A percentile compares a stretch with the other conserved stretches of the same genome.
These are phyloP conservation scores for Hyphopichia wangnamkhiaoensis DNA, from an alignment of 1,139 yeast species.

Conservation along the genomic window DNA sequence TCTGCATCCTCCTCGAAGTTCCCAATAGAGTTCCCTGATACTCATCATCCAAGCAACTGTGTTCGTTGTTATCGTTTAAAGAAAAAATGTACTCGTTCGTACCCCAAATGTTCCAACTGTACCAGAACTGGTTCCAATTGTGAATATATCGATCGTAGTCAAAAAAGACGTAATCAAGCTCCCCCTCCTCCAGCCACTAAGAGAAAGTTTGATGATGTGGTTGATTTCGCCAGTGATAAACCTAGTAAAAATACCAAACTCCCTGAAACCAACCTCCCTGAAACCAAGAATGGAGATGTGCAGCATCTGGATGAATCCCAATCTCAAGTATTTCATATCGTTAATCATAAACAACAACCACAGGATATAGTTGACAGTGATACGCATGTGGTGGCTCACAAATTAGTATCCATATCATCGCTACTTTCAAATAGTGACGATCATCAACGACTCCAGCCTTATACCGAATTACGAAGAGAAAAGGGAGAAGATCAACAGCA, in stretches of 20 bases:
- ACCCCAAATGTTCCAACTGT: slow-evolving; percentile 42
- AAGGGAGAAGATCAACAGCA: background rate
- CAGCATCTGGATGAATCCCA: background rate
- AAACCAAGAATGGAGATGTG: slow-evolving; percentile 1
- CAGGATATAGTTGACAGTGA: slow-evolving; percentile 3
- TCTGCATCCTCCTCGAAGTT: background rate
- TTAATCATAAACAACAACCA: slow-evolving; percentile 3
- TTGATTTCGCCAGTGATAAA: background rate
- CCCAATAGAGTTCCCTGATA: slow-evolving; percentile 21
- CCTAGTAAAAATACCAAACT: too few species aligned
- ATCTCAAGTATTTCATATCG: slow-evolving; percentile 8
- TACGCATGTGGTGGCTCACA: slow-evolving; percentile 12
- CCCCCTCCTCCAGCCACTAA: too few species aligned
- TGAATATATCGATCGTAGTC: slow-evolving; percentile 35
- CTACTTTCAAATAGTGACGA: slow-evolving; percentile 12
- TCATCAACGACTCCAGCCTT: too few species aligned
- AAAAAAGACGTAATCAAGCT: slow-evolving; percentile 29
- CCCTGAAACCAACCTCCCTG: too few species aligned
- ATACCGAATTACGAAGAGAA: background rate
- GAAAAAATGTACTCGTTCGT: slow-evolving; percentile 42
- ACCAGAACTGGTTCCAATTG: slow-evolving; percentile 35
- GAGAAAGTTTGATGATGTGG: slow-evolving; percentile 1
- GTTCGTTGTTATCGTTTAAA: slow-evolving; percentile 45
- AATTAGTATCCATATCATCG: slow-evolving; percentile 22
- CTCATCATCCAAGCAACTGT: slow-evolving; percentile 40